Evolutionary conservation across 1,139 yeast species (phyloP), one percentile per base, ranked within the genome.

Genomic region (Blastobotrys apis): DNA sequence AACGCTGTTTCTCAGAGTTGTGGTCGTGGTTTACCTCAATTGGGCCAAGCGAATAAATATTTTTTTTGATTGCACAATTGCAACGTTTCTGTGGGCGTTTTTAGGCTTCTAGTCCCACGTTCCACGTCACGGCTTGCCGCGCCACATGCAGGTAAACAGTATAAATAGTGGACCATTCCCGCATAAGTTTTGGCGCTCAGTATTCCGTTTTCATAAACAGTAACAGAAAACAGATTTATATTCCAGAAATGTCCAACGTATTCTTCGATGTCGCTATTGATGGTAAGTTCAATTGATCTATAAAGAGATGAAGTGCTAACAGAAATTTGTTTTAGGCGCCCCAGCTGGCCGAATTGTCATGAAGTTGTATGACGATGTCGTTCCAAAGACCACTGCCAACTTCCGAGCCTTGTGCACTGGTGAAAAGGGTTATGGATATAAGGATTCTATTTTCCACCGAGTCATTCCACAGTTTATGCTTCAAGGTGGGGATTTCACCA

Each of bases 381-480:
- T 84, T 55, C 97, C 98, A 77, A 88, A 90, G 82, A 92, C 97
- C 58, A 80, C 96, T 60, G 96, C 86, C 75, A 92, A 92, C 79
- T 92, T 92, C 88, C 81, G 96, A 73, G 97, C 96, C 57, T 78
- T 92, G 63, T 77, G 84, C 70, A 92, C 97, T 57, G 97, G 97
- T 65, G 97, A 90, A 77, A 84, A 90, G 78, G 97, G 97, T 52
- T 88, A 76, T 68, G 97, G 97, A 62, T 90, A 83, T 81, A 81
- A 84, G 65, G 80, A 78, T 61, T 87, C 96, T 48, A 72, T 81
- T 60, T 92, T 90, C 95, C 98, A 90, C 90, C 82, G 98, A 75
- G 95, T 90, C 59, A 90, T 90, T 64, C 97, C 97, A 60, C 82
- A 85, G 59, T 90, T 90, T 80, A 90, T 90, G 98, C 78, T 90